These are phyloP conservation scores for Cenchrus americanus DNA, from an alignment of 176 grass and related monocot genomes.

Conservation along the genomic window DNA sequence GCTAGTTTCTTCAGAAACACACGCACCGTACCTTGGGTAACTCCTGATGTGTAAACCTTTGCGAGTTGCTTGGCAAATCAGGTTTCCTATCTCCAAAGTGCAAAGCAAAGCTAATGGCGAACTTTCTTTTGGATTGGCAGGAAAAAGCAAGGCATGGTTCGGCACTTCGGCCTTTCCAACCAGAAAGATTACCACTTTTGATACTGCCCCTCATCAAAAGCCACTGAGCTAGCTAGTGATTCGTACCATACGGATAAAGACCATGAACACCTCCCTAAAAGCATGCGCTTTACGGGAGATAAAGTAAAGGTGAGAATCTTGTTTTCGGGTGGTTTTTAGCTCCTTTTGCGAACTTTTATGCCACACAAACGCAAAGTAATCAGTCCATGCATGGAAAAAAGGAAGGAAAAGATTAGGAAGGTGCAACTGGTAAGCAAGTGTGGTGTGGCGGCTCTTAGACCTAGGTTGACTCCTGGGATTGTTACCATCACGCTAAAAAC, in stretches of 20 bases:
- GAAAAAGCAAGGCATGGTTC: conserved; percentile 41
- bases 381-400: conserved; percentile 22
- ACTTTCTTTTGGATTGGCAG: conserved; percentile 39
- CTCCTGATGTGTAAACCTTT: neutral
- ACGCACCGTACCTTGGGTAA: neutral
- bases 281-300: conserved; percentile 23
- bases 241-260: conserved; percentile 34
- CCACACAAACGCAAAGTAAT: conserved; percentile 31
- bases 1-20: conserved; percentile 18
- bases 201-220: conserved; percentile 8
- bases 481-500: neutral
- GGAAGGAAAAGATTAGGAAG: conserved; percentile 29
- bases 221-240: conserved; percentile 2
- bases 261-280: conserved; percentile 2
- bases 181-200: conserved; percentile 39
- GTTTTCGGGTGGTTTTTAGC: conserved; percentile 24
- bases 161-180: conserved; percentile 52
- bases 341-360: conserved; percentile 16
- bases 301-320: conserved; percentile 23
- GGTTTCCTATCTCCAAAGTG: neutral
- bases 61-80: neutral
- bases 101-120: neutral
- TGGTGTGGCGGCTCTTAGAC: neutral
- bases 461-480: neutral
- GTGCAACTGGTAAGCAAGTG: conserved; percentile 15